phyloP scores from a whole-genome alignment of 768 basidiomycete species.

The Rhizopogon roseolus region DNA sequence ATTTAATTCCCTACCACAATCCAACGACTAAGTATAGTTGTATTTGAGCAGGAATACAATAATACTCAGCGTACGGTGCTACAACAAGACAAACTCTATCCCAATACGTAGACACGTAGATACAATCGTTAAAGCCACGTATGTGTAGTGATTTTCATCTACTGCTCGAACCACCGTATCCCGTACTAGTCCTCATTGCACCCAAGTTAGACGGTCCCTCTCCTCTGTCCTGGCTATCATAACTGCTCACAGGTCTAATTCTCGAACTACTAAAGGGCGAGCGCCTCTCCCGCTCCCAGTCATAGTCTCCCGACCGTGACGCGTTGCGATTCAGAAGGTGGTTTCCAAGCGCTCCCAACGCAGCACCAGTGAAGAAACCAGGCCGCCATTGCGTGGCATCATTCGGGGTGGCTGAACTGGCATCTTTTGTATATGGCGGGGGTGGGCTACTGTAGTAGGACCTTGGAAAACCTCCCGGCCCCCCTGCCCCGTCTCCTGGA shows the following conservation, averaged over 20 bases:
- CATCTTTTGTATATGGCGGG: conserved; percentile 52
- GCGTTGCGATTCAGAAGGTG: conserved; percentile 43
- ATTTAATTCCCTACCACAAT: not conserved
- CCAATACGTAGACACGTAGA: too few species aligned
- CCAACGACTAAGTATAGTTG: too few species aligned
- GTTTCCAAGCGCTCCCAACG: conserved; percentile 65
- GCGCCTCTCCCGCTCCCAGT: conserved; percentile 52
- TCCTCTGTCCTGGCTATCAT: conserved; percentile 42
- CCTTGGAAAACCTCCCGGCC: conserved; percentile 50
- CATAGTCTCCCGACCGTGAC: conserved; percentile 34
- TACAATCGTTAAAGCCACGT: too few species aligned
- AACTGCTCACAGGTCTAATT: conserved; percentile 15
- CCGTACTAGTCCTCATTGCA: conserved; percentile 70
- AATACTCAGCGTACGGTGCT: too few species aligned
- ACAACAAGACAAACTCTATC: too few species aligned
- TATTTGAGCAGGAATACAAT: too few species aligned
- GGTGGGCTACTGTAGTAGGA: conserved; percentile 41
- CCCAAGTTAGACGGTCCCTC: conserved; percentile 71
- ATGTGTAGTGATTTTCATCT: conserved; percentile 34
- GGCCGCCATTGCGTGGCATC: conserved; percentile 47
- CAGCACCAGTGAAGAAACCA: conserved; percentile 85
- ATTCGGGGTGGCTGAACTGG: conserved; percentile 10
- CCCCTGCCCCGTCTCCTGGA: conserved; percentile 30
- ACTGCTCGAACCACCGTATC: conserved; percentile 72
- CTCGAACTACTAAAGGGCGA: conserved; percentile 23